phyloP scores from a whole-genome alignment of 1,284 basidiomycete species.

The Puccinia coronata region DNA sequence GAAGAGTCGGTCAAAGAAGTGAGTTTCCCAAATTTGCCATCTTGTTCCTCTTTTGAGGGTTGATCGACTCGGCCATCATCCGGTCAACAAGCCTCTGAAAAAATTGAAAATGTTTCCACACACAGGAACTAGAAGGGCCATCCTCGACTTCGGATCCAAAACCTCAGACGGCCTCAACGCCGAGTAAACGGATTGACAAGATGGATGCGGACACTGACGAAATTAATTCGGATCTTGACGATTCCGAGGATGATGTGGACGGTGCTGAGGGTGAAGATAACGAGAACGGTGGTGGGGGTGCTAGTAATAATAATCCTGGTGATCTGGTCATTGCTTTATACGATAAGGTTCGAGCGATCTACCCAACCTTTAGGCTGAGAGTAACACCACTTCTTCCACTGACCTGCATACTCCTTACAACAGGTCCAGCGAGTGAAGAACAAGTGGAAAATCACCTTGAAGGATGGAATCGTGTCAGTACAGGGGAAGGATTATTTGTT shows the following conservation, averaged over 20 bases:
- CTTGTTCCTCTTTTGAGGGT: too few relatives aligned
- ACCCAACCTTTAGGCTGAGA: slow-evolving; percentile 16
- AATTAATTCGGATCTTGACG: slow-evolving; percentile 94
- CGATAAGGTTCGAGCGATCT: slow-evolving; percentile 76
- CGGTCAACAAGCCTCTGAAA: too few relatives aligned
- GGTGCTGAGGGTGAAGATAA: slow-evolving; percentile 74
- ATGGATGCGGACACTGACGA: slow-evolving; percentile 68
- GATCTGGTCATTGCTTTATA: slow-evolving; percentile 99
- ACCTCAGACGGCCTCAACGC: slow-evolving; percentile 6
- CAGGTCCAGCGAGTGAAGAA: slow-evolving; percentile 97
- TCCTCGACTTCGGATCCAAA: slow-evolving; percentile 46
- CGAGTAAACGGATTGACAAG: slow-evolving; percentile 52
- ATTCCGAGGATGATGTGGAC: slow-evolving; percentile 68
- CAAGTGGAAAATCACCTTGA: slow-evolving; percentile 99
- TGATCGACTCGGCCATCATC: too few relatives aligned
- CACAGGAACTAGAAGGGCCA: background rate
- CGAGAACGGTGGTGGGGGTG: slow-evolving; percentile 61
- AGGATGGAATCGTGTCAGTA: slow-evolving; percentile 96
- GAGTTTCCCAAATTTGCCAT: too few relatives aligned
- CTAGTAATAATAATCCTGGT: slow-evolving; percentile 63
- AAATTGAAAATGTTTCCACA: background rate
- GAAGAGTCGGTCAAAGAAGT: slow-evolving; percentile 30
- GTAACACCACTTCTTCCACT: background rate
- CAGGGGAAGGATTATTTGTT: slow-evolving; percentile 98
- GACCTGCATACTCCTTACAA: background rate